These are phyloP conservation scores for Lipomyces lipofer DNA, from an alignment of 805 yeast species.

Conservation along the genomic window DNA sequence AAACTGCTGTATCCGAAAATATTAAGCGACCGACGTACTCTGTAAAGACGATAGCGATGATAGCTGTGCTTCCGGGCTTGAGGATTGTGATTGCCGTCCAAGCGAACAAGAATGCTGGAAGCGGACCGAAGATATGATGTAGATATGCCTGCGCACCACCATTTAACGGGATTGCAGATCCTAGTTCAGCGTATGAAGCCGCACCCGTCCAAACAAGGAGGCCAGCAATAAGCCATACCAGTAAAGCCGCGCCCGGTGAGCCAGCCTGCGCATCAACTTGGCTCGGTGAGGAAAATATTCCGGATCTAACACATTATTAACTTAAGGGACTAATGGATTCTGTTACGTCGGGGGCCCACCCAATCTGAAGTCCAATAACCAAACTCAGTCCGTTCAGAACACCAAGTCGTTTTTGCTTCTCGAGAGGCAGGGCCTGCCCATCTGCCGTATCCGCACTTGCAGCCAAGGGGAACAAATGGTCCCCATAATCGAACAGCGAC, in stretches of 20 bases:
- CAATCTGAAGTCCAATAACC: constrained; percentile 47
- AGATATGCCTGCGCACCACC: constrained; percentile 47
- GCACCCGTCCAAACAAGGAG: constrained; percentile 49
- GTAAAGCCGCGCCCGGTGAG: constrained; percentile 42
- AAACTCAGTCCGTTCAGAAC: constrained; percentile 41
- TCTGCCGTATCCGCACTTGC: constrained; percentile 31
- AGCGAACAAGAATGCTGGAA: constrained; percentile 42
- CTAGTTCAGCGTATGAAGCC: constrained; percentile 45
- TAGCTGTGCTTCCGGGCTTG: constrained; percentile 46
- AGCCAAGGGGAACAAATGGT: constrained; percentile 34
- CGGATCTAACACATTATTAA: constrained; percentile 35
- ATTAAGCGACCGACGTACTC: constrained; percentile 40
- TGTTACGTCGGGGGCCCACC: constrained; percentile 29
- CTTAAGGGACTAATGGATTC: not conserved
- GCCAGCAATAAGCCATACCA: constrained; percentile 45
- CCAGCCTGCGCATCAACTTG: constrained; percentile 43
- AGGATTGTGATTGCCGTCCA: constrained; percentile 44
- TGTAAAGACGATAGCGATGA: constrained; percentile 44
- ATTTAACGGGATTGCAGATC: constrained; percentile 44
- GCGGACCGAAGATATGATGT: constrained; percentile 41
- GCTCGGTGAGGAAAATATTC: constrained; percentile 47
- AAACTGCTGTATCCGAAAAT: not conserved
- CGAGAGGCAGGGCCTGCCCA: constrained; percentile 34
- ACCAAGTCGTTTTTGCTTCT: constrained; percentile 32
- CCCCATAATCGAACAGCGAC: constrained; percentile 37